Evolutionary conservation across 768 basidiomycete genomes (phyloP), one percentile per base, ranked within the genome.

Genomic region (Baorangia bicolor): DNA sequence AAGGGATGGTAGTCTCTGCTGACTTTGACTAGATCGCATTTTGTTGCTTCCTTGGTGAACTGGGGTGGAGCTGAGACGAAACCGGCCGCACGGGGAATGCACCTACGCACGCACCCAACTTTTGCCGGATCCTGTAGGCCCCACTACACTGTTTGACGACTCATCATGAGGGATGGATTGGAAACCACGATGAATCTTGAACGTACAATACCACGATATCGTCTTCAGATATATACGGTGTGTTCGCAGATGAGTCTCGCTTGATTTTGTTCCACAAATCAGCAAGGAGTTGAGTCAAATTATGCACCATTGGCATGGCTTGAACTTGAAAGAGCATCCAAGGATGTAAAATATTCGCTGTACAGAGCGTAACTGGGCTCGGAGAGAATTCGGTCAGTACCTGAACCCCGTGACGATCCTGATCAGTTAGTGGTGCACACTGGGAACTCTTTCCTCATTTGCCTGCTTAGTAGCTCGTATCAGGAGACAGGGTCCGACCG

Each of bases 171-270:
- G 25, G 18, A 41, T 27, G 20, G 7, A 28, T 12, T 12, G 5
- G 16, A 6, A 45, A 39, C 1, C 4, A 25, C 1, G 6, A 20
- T 6, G 21, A 39, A 11, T 23, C 1, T n/a, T 14, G 16, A 5
- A 61, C 65, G 12, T 18, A 67, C 64, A 65, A 67, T 30, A 65
- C 30, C 4, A 64, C 62, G 9, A 67, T 46, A 30, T 67, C 64
- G 2, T 51, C 51, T 25, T 49, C n/a, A 25, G 53, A 61, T 55
- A 67, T 41, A 12, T 44, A 9, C 4, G 20, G 6, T 14, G 57
- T 18, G 1, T 28, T 28, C 1, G 8, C n/a, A 12, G 59, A 44
- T 0, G 58, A 61, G 16, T 42, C 58, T 14, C 23, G 39, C 53
- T 55, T 60, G 53, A 62, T 41, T 38, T 63, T 63, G 37, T 44